Conservation (phyloP, 106 monocot genomes). For the Amphibolis antarctica region DNA sequence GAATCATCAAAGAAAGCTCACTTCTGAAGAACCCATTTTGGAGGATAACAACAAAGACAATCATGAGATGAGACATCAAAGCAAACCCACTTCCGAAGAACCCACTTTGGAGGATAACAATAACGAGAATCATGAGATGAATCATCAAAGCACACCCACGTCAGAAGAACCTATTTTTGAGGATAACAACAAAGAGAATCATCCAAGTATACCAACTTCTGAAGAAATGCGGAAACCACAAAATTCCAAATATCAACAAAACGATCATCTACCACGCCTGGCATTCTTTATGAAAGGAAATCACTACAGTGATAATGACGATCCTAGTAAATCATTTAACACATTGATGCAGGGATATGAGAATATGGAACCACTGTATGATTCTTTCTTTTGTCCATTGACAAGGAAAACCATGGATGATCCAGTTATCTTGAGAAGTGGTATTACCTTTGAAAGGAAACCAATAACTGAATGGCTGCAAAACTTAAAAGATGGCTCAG, state of each 20-base stretch:
- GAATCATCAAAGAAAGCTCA: background rate
- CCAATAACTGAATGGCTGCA: conserved; percentile 44
- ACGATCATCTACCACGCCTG: conserved; percentile 27
- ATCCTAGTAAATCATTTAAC: conserved; percentile 1
- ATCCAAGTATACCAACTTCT: background rate
- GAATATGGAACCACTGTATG: conserved; percentile 40
- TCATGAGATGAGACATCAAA: too few species aligned
- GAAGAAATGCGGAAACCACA: background rate
- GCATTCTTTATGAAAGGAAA: conserved; percentile 37
- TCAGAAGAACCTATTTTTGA: too few species aligned
- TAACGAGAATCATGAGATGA: background rate
- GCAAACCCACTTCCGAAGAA: background rate
- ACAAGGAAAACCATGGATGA: conserved; percentile 67
- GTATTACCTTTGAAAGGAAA: conserved; percentile 48
- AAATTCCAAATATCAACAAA: background rate
- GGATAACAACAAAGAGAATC: background rate
- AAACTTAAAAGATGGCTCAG: conserved; percentile 5
- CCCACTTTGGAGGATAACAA: background rate
- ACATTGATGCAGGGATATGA: conserved; percentile 15
- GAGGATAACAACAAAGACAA: background rate
- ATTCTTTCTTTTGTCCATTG: conserved; percentile 62
- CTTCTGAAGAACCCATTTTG: background rate
- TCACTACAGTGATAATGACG: conserved; percentile 12
- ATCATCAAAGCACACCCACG: background rate
- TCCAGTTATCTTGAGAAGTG: conserved; percentile 51